Evolutionary conservation across 129 eudicot genomes (phyloP).

Genomic region (Flaveria sonorensis): DNA sequence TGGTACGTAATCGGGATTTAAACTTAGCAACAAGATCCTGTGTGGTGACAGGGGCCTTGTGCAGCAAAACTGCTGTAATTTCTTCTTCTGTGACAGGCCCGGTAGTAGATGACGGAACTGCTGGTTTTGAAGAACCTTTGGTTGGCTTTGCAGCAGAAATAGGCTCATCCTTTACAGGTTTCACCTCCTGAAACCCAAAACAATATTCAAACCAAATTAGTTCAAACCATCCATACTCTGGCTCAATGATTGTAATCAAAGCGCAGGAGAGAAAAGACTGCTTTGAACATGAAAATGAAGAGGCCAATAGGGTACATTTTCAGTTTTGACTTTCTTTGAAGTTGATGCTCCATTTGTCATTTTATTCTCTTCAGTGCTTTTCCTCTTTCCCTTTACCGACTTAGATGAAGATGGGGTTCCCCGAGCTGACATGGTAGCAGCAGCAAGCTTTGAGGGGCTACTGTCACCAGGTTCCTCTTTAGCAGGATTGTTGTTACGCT

Average conservation of each 20-base stretch:
- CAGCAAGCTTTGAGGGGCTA: slow-evolving; percentile 55
- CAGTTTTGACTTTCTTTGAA: slow-evolving; percentile 80
- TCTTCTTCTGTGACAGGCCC: slow-evolving; percentile 93
- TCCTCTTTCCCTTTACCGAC: slow-evolving; percentile 84
- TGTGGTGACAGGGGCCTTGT: slow-evolving; percentile 75
- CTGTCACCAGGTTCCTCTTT: slow-evolving; percentile 87
- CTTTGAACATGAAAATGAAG: neutral
- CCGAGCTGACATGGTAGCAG: slow-evolving; percentile 52
- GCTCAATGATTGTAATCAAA: neutral
- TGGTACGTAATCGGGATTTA: slow-evolving; percentile 64
- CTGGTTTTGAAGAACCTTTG: slow-evolving; percentile 49
- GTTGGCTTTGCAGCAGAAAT: slow-evolving; percentile 36
- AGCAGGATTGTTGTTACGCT: slow-evolving; percentile 41
- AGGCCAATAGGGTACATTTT: slow-evolving; percentile 44
- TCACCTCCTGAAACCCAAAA: slow-evolving; percentile 56
- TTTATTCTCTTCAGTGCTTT: slow-evolving; percentile 56
- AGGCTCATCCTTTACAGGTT: slow-evolving; percentile 61
- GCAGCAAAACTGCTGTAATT: slow-evolving; percentile 72
- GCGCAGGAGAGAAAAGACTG: too few relatives aligned
- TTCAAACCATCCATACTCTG: neutral
- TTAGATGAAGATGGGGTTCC: slow-evolving; percentile 67
- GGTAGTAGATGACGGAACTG: slow-evolving; percentile 45
- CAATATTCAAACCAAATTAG: neutral
- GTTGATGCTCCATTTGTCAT: slow-evolving; percentile 55
- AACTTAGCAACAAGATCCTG: slow-evolving; percentile 87